Conservation (phyloP, 2,329 filamentous ascomycete genomes). For the Fusarium floridanum region DNA sequence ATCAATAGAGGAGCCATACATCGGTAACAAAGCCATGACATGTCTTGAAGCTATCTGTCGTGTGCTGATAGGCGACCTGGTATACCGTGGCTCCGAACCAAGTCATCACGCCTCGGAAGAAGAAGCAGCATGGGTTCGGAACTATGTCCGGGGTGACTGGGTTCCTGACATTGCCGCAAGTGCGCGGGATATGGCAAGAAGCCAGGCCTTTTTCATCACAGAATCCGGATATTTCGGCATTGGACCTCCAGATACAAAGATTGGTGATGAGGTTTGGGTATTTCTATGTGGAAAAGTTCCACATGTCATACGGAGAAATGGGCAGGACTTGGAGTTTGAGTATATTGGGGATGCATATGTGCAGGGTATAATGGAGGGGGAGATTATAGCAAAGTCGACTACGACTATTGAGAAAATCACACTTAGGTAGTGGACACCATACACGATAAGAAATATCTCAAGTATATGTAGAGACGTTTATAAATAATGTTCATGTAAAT, state of each 20-base stretch:
- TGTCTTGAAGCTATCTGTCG: background rate
- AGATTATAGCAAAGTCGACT: background rate
- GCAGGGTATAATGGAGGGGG: constrained; percentile 4
- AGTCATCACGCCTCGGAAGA: background rate
- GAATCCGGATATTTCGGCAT: background rate
- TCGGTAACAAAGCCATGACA: background rate
- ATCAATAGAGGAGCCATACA: background rate
- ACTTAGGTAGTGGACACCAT: background rate
- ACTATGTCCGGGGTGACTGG: background rate
- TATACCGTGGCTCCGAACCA: background rate
- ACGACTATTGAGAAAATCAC: background rate
- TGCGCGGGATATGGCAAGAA: background rate
- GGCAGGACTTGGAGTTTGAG: background rate
- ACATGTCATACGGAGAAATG: background rate
- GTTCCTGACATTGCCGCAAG: background rate
- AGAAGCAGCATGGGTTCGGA: background rate
- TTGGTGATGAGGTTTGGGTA: constrained; percentile 1
- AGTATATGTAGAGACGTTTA: background rate
- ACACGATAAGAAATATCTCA: background rate
- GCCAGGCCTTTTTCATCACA: background rate
- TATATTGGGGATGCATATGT: background rate
- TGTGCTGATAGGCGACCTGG: background rate
- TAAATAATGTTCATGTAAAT: background rate
- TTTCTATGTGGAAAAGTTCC: background rate
- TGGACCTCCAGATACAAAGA: background rate